Evolutionary conservation across 2,329 filamentous ascomycete genomes (phyloP), one percentile per base, ranked within the genome.

Genomic region (Cladosporium sp.): DNA sequence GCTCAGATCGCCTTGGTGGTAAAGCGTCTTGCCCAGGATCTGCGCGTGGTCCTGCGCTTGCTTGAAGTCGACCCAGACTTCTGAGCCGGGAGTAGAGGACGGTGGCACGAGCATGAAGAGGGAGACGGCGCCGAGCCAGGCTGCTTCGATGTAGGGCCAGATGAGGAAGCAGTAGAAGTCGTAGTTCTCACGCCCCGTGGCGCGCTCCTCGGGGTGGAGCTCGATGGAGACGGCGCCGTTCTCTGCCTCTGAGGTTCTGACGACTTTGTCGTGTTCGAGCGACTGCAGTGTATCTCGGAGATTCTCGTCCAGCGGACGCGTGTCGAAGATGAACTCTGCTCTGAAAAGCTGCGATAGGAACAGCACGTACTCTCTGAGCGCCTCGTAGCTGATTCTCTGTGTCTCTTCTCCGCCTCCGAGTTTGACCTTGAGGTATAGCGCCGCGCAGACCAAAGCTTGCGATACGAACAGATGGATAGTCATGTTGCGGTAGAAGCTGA

Each of bases 401-500:
- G 86, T 82, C 3, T 84, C 77, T 0, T 88, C 86, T 0, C 87
- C 89, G n/a, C 92, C 92, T 13, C 93, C 93, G 57, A 84, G 83
- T 70, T 98, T 98, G 51, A 97, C 87, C 42, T 83, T 82, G 0
- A 85, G 93, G 69, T 98, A 98, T 77, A 98, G 85, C 28, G 87
- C 87, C 4, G 85, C 89, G 56, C 89, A 93, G 18, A 97, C 89
- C 4, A 98, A 77, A 0, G 92, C 87, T 67, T 97, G 91, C 2
- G 89, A 86, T 53, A 98, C 93, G 69, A 98, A 98, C 4, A 98
- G 80, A 67, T 98, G 93, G 56, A 98, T 98, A 0, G 92, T 96
- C 93, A 97, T 97, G 70, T 98, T 98, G 49, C 93, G 85, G 72
- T 98, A 98, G 70, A 98, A 98, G 0, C 90, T 95, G 9, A 98